Evolutionary conservation across 2,329 filamentous ascomycete species (phyloP), one percentile per base, ranked within the genome.

Genomic region (Diaporthe citriasiana): DNA sequence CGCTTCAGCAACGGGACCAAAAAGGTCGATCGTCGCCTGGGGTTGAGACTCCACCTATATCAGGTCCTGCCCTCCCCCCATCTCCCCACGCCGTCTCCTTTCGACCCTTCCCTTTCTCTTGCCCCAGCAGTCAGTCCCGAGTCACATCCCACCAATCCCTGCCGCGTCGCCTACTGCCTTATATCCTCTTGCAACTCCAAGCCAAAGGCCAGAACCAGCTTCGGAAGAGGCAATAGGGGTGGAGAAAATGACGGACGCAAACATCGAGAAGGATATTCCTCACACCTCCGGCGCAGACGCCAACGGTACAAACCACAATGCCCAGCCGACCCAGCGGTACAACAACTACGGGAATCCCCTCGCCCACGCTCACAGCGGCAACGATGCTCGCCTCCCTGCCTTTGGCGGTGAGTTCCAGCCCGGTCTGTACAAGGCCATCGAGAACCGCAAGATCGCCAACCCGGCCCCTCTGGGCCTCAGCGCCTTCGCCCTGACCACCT

Each of bases 401-500:
- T 93, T 93, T 79, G 93, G 92, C 77, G 92, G 92, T 85, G 91
- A 92, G 79, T 91, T 94, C 83, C 92, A 95, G 83, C 92, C 93
- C 69, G 92, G 92, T 84, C 82, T 88, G 57, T 89, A 92, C 87
- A 90, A 88, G 83, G 86, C 91, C 12, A 85, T 86, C 70, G 89
- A 90, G 83, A 88, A 90, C 81, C 91, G 92, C 84, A 93, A 93
- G 85, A 90, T 95, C 82, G 94, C 89, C 85, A 95, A 95, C 84
- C 94, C 94, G 6, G 93, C 92, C 70, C 94, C 93, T 40, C 88
- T 95, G 51, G 94, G 94, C 76, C 90, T 96, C 65, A 90, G 87
- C 76, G 94, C 93, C 81, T 96, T 96, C 86, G 94, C 94, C 76
- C 87, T 96, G 80, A 96, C 94, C 71, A 96, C 94, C 17, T 96